phyloP scores from a whole-genome alignment of 129 eudicot species.

The Mikania micrantha region DNA sequence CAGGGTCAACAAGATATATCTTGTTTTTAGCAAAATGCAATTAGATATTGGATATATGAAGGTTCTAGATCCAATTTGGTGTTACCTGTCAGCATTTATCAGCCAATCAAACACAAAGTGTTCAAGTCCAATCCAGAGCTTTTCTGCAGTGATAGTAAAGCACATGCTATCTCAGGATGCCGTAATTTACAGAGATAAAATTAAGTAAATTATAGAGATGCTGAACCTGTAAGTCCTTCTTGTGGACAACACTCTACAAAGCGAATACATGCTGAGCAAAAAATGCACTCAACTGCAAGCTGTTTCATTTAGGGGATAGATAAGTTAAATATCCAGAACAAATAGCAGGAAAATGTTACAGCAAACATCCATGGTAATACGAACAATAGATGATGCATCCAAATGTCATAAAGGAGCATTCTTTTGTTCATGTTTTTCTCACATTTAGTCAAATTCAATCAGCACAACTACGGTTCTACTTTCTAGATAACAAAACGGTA shows the following conservation, averaged over 20 bases:
- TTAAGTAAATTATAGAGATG: conserved; percentile 5
- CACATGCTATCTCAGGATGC: conserved; percentile 1
- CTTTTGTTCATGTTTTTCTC: not conserved
- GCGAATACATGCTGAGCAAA: conserved; percentile 98
- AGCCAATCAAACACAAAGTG: conserved; percentile 98
- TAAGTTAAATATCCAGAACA: conserved; percentile 10
- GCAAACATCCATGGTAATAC: not conserved
- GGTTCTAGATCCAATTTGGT: conserved; percentile 12
- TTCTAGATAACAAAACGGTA: not conserved
- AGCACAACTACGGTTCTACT: not conserved
- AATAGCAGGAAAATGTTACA: not conserved
- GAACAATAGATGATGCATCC: not conserved
- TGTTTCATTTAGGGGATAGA: conserved; percentile 26
- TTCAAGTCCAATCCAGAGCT: conserved; percentile 96
- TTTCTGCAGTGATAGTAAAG: conserved; percentile 49
- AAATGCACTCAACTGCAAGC: conserved; percentile 99
- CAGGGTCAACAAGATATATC: not conserved
- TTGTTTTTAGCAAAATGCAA: conserved; percentile 1
- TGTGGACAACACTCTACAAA: conserved; percentile 99
- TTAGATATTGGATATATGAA: not conserved
- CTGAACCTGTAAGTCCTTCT: conserved; percentile 96
- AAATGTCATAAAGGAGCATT: not conserved
- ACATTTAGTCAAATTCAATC: not conserved
- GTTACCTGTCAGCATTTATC: conserved; percentile 96
- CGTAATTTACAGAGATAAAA: conserved; percentile 6